These are phyloP conservation scores for Komagataella kurtzmanii DNA, from an alignment of 805 yeast genomes.

Conservation along the genomic window DNA sequence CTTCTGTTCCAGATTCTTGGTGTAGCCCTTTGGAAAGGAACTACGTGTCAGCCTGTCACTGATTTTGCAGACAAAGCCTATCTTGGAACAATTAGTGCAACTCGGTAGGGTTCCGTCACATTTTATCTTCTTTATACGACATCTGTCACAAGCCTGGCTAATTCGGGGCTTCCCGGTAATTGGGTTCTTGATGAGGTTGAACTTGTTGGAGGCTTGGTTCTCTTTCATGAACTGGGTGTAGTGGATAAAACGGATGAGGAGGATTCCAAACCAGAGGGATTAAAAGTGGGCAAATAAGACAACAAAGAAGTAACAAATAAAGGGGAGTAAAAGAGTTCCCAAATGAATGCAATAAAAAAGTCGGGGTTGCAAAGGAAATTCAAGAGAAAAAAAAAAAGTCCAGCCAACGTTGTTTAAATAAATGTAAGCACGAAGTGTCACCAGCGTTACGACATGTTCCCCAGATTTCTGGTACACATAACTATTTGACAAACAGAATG, in stretches of 20 bases:
- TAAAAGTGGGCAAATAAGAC: neutral
- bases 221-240: neutral
- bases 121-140: constrained; percentile 62
- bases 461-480: neutral
- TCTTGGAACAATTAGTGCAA: constrained; percentile 53
- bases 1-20: constrained; percentile 57
- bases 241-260: neutral
- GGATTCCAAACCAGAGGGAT: neutral
- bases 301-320: neutral
- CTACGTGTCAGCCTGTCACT: constrained; percentile 64
- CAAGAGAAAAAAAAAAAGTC: neutral
- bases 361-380: neutral
- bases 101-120: constrained; percentile 61
- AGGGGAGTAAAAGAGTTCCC: neutral
- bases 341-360: neutral
- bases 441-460: neutral
- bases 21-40: constrained; percentile 73
- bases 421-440: neutral
- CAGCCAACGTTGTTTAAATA: neutral
- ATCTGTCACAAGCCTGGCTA: constrained; percentile 74
- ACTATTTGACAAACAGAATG: neutral
- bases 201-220: neutral
- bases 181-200: constrained; percentile 18
- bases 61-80: constrained; percentile 56
- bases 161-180: constrained; percentile 31